phyloP scores from a whole-genome alignment of 306 rosid species.

The cucumber (Cucumis sativus) region Cucumber_9930_V3 NC_026656.2:1165501-1166000 shows the following conservation, averaged over 20 bases:
- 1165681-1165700: no score
- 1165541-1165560: not conserved
- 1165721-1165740: no score
- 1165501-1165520: slow-evolving; percentile 98
- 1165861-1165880: slow-evolving; percentile 79
- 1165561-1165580: not conserved
- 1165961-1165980: slow-evolving; percentile 87
- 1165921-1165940: slow-evolving; percentile 84
- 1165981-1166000: slow-evolving; percentile 97
- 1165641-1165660: no score
- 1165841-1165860: slow-evolving; percentile 80
- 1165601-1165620: not conserved
- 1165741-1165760: not conserved
- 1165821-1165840: slow-evolving; percentile 88
- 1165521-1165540: slow-evolving; percentile 67
- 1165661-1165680: no score
- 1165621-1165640: no score
- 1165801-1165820: slow-evolving; percentile 65
- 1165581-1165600: not conserved
- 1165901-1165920: slow-evolving; percentile 97
- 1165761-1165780: slow-evolving; percentile 38
- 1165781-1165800: slow-evolving; percentile 96
- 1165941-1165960: slow-evolving; percentile 94
- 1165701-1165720: not conserved
- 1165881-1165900: slow-evolving; percentile 96